Conservation (phyloP, 176 grass and related monocot species). For the Carex myosuroides region DNA sequence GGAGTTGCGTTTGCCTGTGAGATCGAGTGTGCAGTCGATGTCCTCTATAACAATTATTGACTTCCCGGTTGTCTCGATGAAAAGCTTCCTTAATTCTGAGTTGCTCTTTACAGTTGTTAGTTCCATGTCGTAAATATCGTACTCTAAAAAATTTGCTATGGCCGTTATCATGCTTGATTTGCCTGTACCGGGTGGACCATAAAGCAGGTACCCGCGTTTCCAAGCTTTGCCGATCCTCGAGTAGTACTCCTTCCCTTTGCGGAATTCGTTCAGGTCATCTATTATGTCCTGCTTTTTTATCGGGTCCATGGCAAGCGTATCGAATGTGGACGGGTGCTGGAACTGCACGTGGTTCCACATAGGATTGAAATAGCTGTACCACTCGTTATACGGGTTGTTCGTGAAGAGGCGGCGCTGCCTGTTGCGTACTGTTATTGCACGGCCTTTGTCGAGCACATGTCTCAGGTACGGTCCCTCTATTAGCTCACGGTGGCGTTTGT, state of each 20-base stretch:
- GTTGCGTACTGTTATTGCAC: neutral
- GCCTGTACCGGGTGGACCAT: slow-evolving; percentile 33
- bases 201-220: slow-evolving; percentile 28
- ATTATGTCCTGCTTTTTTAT: slow-evolving; percentile 20
- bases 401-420: slow-evolving; percentile 23
- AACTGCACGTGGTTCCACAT: slow-evolving; percentile 29
- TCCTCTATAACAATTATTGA: slow-evolving; percentile 37
- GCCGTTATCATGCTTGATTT: slow-evolving; percentile 36
- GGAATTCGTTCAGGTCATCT: slow-evolving; percentile 18
- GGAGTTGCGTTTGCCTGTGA: slow-evolving; percentile 18
- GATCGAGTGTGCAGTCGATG: slow-evolving; percentile 33
- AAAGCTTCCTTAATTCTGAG: slow-evolving; percentile 30
- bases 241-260: slow-evolving; percentile 30
- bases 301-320: slow-evolving; percentile 34
- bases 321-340: slow-evolving; percentile 30
- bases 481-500: slow-evolving; percentile 7
- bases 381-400: neutral
- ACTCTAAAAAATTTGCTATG: slow-evolving; percentile 28
- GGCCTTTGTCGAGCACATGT: slow-evolving; percentile 15
- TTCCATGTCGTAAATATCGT: slow-evolving; percentile 31
- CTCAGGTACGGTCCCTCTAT: slow-evolving; percentile 8
- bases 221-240: slow-evolving; percentile 32
- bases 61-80: slow-evolving; percentile 27
- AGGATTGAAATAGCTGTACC: slow-evolving; percentile 13
- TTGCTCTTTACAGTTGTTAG: slow-evolving; percentile 29